Evolutionary conservation across 495 filamentous ascomycete species (phyloP), one percentile per base, ranked within the genome.

Genomic region (Talaromyces ruber): DNA sequence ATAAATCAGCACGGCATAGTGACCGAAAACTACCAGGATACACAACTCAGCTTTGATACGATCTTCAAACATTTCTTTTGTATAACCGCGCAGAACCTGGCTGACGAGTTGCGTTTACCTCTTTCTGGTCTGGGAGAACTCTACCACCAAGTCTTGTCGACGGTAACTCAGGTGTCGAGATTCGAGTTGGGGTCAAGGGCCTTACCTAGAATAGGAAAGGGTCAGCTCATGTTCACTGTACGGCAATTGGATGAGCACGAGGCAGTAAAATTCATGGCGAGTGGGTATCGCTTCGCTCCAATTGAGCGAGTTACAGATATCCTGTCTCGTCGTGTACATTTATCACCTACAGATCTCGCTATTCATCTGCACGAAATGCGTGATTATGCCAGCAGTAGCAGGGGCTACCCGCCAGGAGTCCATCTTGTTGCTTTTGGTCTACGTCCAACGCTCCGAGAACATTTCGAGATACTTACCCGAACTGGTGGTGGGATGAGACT

Each of bases 21-120:
- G 0, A 70, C 69, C 39, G 70, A 77, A 54, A 69, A 74, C 47
- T 74, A 77, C 11, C 75, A 71, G 4, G 74, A 79, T 43, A n/a
- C 75, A 29, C 67, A 72, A 34, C 68, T 68, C n/a, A 80, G 90
- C 62, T 93, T 94, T 65, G 85, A 89, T 28, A 77, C 86, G 21
- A 76, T 91, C 12, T 93, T 97, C 74, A 88, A 90, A n/a, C 90
- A 94, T 61, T 79, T 90, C 6, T 96, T 96, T 73, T 96, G 91
- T 64, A 77, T 91, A 18, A 85, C 92, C 12, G 91, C 92, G 0
- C 80, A 86, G 3, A 83, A 84, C 45, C 82, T 97, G 12, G 89
- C 92, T 9, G 75, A 81, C 2, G 78, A 82, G 45, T 73, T 93
- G 61, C 78, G 87, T 63, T 76, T 82, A 32, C 75, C 82, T 3